Base-by-base conservation (phyloP, 495 filamentous ascomycete species). In the Xylaria longipes region DNA sequence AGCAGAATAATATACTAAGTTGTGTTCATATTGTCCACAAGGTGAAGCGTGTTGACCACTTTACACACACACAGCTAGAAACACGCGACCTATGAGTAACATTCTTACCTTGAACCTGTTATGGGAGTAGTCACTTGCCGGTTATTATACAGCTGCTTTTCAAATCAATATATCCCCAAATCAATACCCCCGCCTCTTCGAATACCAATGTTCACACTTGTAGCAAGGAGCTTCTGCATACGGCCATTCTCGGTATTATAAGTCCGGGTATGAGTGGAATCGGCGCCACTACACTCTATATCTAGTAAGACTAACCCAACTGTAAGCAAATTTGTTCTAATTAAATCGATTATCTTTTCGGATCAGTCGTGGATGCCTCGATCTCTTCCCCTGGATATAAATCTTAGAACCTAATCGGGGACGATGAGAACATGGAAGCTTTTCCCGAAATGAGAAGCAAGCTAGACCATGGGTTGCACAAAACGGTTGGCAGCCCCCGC, bases 31-130 rank as follows among this genome's bases (percentile, higher is more conserved):
- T 60, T 37, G 12, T 9, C n/a, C 22, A 29, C 14, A 43, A 63
- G 0, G 62, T 14, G 15, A 65, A 15, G 27, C 17, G n/a, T 65
- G 43, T 48, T 29, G 43, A 12, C 62, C 62, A 63, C 62, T 65
- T 65, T 41, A 45, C 48, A 61, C 31, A 5, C 46, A 25, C n/a
- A 68, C 56, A 69, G 27, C 39, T 48, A 48, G 43, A 66, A 35
- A 66, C 46, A 52, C 63, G 43, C 27, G 39, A 35, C 31, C 27
- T 66, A n/a, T 39, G 27, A 39, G 46, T 66, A 31, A 35, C 39
- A n/a, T 45, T 20, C 41, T 3, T n/a, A 20, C 60, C 39, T 31
- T 3, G 5, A 8, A 12, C 27, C 4, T 22, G n/a, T 31, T 2
- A 39, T 3, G n/a, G 17, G 20, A n/a, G 20, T 15, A 25, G 6